Conservation (phyloP, 2,329 filamentous ascomycete species). For the Talaromyces marneffei region DNA sequence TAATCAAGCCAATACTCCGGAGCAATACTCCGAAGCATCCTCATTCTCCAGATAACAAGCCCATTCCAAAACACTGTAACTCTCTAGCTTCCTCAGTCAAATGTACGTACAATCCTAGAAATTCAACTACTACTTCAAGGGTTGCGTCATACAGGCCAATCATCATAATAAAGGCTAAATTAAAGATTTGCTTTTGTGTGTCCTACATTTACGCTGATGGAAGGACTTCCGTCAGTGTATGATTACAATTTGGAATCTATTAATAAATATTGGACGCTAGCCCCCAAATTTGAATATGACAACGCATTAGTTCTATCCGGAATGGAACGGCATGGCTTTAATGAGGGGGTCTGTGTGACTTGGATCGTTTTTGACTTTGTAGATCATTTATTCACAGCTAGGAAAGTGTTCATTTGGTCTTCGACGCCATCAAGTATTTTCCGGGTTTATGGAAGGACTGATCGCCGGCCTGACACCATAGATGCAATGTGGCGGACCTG, state of each 20-base stretch:
- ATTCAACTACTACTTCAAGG: neutral
- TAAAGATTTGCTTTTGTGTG: neutral
- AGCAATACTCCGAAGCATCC: no score
- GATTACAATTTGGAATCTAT: neutral
- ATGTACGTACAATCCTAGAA: neutral
- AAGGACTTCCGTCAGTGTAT: neutral
- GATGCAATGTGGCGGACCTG: no score
- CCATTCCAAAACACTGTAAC: neutral
- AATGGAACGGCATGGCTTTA: neutral
- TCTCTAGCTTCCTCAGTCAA: neutral
- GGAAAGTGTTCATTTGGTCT: no score
- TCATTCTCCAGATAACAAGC: no score
- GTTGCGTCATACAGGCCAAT: neutral
- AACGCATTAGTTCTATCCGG: neutral
- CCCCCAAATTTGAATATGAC: neutral
- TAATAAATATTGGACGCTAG: neutral
- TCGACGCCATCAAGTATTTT: no score
- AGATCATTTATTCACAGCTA: neutral
- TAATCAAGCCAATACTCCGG: no score
- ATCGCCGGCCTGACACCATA: no score
- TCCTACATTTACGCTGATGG: neutral
- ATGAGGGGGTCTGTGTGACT: neutral
- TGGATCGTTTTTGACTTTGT: neutral
- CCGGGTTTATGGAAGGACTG: no score
- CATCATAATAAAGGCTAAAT: neutral